Conservation (phyloP, 2,329 filamentous ascomycete genomes). For the Beauveria pseudobassiana region DNA sequence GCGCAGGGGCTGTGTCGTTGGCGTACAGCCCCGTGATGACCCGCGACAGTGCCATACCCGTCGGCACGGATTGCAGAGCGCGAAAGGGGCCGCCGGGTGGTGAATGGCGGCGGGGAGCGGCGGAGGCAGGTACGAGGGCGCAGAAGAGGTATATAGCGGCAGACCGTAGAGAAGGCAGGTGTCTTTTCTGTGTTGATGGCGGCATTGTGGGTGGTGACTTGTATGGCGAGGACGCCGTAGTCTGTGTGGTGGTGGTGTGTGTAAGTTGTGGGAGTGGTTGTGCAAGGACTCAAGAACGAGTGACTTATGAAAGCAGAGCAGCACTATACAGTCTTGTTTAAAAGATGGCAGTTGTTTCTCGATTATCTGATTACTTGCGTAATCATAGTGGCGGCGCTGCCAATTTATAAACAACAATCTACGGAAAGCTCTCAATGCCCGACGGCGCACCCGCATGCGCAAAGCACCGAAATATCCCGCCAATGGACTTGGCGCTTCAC, state of each 20-base stretch:
- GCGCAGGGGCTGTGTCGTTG: neutral
- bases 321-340: too few relatives aligned
- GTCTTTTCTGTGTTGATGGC: neutral
- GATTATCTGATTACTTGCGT: too few relatives aligned
- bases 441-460: neutral
- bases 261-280: neutral
- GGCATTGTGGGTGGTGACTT: neutral
- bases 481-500: neutral
- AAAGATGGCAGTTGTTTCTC: neutral
- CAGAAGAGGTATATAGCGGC: neutral
- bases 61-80: neutral
- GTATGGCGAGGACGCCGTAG: too few relatives aligned
- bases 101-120: neutral
- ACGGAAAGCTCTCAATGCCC: neutral
- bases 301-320: neutral
- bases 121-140: neutral
- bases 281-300: neutral
- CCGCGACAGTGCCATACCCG: neutral
- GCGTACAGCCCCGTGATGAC: conserved; percentile 2
- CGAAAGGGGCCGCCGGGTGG: neutral
- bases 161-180: neutral
- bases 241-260: neutral
- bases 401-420: neutral
- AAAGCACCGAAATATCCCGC: neutral
- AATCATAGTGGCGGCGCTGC: neutral